These are phyloP conservation scores for Thermoascus crustaceus DNA, from an alignment of 2,329 filamentous ascomycete species.

Conservation along the genomic window DNA sequence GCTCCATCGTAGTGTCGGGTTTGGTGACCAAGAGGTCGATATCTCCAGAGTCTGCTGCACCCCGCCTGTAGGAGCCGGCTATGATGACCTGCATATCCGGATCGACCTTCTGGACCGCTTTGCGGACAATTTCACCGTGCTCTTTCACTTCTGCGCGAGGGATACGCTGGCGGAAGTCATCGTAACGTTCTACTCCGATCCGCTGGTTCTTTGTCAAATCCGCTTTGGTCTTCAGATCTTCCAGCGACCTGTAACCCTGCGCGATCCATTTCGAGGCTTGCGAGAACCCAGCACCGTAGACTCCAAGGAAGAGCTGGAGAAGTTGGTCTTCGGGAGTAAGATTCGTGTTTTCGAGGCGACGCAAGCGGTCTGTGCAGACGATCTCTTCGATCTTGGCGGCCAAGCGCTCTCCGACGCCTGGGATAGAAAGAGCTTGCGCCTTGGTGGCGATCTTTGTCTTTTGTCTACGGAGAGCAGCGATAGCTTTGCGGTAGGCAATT, in stretches of 20 bases:
- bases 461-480: conserved; percentile 63
- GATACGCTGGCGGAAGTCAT: conserved; percentile 71
- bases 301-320: conserved; percentile 62
- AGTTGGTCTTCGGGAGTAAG: conserved; percentile 57
- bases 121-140: conserved; percentile 58
- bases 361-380: conserved; percentile 61
- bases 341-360: conserved; percentile 62
- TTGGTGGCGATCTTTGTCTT: conserved; percentile 56
- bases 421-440: conserved; percentile 59
- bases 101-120: conserved; percentile 54
- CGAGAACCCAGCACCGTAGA: conserved; percentile 68
- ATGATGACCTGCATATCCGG: conserved; percentile 60
- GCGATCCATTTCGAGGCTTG: conserved; percentile 70
- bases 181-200: conserved; percentile 69
- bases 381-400: conserved; percentile 89
- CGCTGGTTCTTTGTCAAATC: conserved; percentile 61
- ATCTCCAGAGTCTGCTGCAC: conserved; percentile 65
- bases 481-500: conserved; percentile 67
- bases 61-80: conserved; percentile 77
- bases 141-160: conserved; percentile 65
- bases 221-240: conserved; percentile 57
- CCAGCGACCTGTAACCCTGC: conserved; percentile 64
- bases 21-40: conserved; percentile 80
- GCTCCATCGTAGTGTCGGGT: conserved; percentile 46
- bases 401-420: conserved; percentile 62